Evolutionary conservation across 202 grass and related monocot species (phyloP).

Genomic region (Hordeum pubiflorum): DNA sequence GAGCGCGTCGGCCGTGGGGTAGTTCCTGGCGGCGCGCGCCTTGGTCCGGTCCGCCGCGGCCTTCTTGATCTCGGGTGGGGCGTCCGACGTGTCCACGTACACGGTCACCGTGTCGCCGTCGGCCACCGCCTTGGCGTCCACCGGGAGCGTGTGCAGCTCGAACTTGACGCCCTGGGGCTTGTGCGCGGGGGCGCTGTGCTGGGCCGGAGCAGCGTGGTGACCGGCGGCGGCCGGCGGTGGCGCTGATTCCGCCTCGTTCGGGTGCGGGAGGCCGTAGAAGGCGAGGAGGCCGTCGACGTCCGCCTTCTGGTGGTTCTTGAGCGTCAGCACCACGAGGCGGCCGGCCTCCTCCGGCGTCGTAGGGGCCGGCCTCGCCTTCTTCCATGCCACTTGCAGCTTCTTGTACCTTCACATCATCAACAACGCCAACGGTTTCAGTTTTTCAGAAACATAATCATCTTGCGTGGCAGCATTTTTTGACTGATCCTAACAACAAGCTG

Average conservation of each 20-base stretch:
- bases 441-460: not conserved
- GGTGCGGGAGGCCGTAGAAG: conserved; percentile 74
- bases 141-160: conserved; percentile 89
- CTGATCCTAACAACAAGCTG: not conserved
- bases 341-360: conserved; percentile 71
- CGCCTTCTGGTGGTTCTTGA: conserved; percentile 93
- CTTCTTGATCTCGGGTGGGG: conserved; percentile 58
- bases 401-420: conserved; percentile 53
- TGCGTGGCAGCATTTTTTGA: not conserved
- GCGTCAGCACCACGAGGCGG: conserved; percentile 57
- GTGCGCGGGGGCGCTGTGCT: conserved; percentile 15
- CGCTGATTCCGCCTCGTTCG: not conserved
- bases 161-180: conserved; percentile 65
- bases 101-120: conserved; percentile 91
- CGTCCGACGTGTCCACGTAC: conserved; percentile 60
- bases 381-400: conserved; percentile 79
- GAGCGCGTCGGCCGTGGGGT: conserved; percentile 65
- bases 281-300: conserved; percentile 72
- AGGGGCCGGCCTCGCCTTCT: conserved; percentile 64
- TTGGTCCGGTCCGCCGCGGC: conserved; percentile 56
- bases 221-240: not conserved
- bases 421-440: not conserved
- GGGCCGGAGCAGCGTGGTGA: not conserved
- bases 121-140: conserved; percentile 69
- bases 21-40: conserved; percentile 49